phyloP scores from a whole-genome alignment of 768 basidiomycete species.

The Lentinula raphanica region DNA sequence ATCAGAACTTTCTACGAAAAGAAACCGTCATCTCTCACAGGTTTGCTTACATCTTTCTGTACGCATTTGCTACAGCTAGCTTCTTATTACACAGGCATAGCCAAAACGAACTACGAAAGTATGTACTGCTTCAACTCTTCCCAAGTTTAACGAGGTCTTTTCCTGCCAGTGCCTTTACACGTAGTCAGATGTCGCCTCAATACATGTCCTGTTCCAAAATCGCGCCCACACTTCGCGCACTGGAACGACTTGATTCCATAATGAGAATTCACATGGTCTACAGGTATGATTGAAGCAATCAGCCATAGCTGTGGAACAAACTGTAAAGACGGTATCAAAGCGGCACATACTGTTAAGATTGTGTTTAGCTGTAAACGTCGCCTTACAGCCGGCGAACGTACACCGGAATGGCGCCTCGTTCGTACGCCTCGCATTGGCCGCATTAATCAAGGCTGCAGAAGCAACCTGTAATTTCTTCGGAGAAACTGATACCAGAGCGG shows the following conservation, averaged over 20 bases:
- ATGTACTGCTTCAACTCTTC: no score
- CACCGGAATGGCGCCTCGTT: not conserved
- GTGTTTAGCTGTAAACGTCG: conserved; percentile 7
- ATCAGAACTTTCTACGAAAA: no score
- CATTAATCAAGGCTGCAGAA: conserved; percentile 2
- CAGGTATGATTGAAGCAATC: not conserved
- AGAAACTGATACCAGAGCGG: not conserved
- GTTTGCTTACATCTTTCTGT: no score
- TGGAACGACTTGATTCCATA: conserved; percentile 3
- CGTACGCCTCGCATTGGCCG: not conserved
- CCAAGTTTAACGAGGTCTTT: no score
- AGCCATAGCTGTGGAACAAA: not conserved
- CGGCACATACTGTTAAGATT: conserved; percentile 4
- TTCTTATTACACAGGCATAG: no score
- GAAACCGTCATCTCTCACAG: no score
- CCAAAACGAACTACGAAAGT: not conserved
- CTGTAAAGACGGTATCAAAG: not conserved
- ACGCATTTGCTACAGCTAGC: no score
- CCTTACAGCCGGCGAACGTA: not conserved
- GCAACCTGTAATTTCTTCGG: conserved; percentile 5
- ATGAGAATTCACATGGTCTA: conserved; percentile 8
- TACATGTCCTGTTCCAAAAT: conserved; percentile 7
- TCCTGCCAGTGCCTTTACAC: not conserved
- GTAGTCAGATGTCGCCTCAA: not conserved
- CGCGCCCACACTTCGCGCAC: conserved; percentile 4